Conservation (phyloP, 805 yeast genomes). For the Scheffersomyces lignosus region DNA sequence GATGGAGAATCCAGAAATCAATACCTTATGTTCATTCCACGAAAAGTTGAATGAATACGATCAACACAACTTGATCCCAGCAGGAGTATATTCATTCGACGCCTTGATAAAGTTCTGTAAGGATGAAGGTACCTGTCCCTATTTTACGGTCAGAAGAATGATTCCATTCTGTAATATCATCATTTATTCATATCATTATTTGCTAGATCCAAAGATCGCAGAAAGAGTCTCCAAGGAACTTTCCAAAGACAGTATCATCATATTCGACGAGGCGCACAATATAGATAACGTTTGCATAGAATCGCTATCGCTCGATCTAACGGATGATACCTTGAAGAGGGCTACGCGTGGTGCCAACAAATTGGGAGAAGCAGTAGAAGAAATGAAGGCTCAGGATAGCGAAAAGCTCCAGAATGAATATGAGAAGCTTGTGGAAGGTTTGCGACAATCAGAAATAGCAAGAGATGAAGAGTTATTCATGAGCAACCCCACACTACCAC, state of each 20-base stretch:
- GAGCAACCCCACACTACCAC: conserved; percentile 84
- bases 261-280: conserved; percentile 98
- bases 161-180: conserved; percentile 90
- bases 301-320: conserved; percentile 85
- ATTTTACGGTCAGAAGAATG: conserved; percentile 97
- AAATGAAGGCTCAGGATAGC: conserved; percentile 80
- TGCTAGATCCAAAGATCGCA: conserved; percentile 95
- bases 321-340: conserved; percentile 81
- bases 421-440: conserved; percentile 85
- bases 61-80: conserved; percentile 85
- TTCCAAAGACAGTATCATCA: conserved; percentile 88
- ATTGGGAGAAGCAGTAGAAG: conserved; percentile 77
- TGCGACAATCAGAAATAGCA: conserved; percentile 75
- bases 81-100: conserved; percentile 95
- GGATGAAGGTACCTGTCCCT: conserved; percentile 84
- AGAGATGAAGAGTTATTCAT: conserved; percentile 66
- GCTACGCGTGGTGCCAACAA: conserved; percentile 87
- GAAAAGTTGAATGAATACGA: conserved; percentile 85
- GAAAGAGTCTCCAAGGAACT: conserved; percentile 91
- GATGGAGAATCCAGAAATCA: conserved; percentile 41
- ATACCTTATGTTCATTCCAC: conserved; percentile 75
- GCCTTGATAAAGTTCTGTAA: conserved; percentile 75
- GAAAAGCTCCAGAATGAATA: conserved; percentile 86
- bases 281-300: conserved; percentile 98
- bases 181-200: conserved; percentile 94